These are phyloP conservation scores for Daldinia decipiens DNA, from an alignment of 495 filamentous ascomycete genomes.

Conservation along the genomic window DNA sequence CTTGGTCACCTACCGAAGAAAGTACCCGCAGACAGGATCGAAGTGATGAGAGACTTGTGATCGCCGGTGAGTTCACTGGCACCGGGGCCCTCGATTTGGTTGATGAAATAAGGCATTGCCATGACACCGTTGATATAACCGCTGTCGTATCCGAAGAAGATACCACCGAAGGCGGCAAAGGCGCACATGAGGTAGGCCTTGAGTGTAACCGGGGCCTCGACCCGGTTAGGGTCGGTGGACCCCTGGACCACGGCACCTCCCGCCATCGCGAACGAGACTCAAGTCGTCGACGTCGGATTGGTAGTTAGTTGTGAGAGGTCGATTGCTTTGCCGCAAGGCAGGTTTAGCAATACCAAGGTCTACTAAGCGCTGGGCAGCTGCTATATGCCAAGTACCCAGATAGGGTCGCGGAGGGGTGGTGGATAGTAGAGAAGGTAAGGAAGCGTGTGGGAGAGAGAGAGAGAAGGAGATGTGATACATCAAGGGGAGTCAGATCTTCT, in stretches of 20 bases:
- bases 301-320: not conserved
- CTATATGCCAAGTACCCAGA: slow-evolving; percentile 1
- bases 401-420: not conserved
- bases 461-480: slow-evolving; percentile 1
- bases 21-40: slow-evolving; percentile 78
- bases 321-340: not conserved
- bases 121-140: slow-evolving; percentile 72
- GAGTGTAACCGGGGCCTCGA: slow-evolving; percentile 72
- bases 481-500: slow-evolving; percentile 13
- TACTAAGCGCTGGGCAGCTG: not conserved
- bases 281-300: not conserved
- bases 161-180: slow-evolving; percentile 75
- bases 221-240: slow-evolving; percentile 59
- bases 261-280: slow-evolving; percentile 23
- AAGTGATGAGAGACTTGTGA: slow-evolving; percentile 72
- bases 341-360: not conserved
- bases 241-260: slow-evolving; percentile 38
- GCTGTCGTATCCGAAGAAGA: slow-evolving; percentile 73
- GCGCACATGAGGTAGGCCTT: slow-evolving; percentile 76
- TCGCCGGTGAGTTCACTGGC: slow-evolving; percentile 44
- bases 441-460: not conserved
- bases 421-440: slow-evolving; percentile 1
- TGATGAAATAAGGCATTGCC: slow-evolving; percentile 62
- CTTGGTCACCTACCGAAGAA: slow-evolving; percentile 65
- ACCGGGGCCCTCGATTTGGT: slow-evolving; percentile 53